Base-by-base conservation (phyloP, 495 filamentous ascomycete genomes). In the Penicillium daleae region DNA sequence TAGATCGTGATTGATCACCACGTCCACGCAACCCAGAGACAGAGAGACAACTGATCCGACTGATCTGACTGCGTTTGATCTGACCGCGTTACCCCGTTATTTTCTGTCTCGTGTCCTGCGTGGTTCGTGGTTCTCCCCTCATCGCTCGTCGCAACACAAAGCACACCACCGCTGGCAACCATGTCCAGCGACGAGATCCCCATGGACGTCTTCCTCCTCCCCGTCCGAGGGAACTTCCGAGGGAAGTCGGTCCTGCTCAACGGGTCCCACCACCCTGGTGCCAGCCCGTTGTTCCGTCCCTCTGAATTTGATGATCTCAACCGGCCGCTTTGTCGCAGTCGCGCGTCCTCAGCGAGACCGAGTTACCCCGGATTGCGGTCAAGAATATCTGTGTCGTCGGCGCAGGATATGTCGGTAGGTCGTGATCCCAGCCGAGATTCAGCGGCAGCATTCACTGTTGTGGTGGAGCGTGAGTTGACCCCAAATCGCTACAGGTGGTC, bases 321-420 rank as follows among this genome's bases (percentile, higher is more conserved):
- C 73, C 67, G 35, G 63, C 58, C 50, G 65, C 64, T 21, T 61
- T 61, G 40, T 57, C 59, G 48, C 65, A 56, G 59, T 55, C 56
- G 37, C 54, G 54, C 33, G 66, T 35, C 50, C 15, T 59, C 48
- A 13, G 57, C 24, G 31, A 64, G 64, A 61, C 40, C 7, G 63
- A 53, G 40, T 60, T 52, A 42, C 66, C 60, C 17, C 46, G 64
- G 42, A 56, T 59, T 2, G 53, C 65, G 17, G 76, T 88, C 31
- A 78, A 78, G 57, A 90, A 82, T 48, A 80, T 89, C 49, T 88
- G 85, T 59, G 86, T 84, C 49, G 81, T 89, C 27, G 86, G 87
- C 33, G 87, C 87, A 61, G 87, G 87, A 59, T 88, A 88, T 66
- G 87, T 85, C 50, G 87, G 85, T 86, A 69, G 61, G 84, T 56